Percentiles rank a stretch among this genome's conserved stretches.
These are phyloP conservation scores for Penicillium sp. DNA, from an alignment of 2,329 filamentous ascomycete genomes.

Conservation along the genomic window DNA sequence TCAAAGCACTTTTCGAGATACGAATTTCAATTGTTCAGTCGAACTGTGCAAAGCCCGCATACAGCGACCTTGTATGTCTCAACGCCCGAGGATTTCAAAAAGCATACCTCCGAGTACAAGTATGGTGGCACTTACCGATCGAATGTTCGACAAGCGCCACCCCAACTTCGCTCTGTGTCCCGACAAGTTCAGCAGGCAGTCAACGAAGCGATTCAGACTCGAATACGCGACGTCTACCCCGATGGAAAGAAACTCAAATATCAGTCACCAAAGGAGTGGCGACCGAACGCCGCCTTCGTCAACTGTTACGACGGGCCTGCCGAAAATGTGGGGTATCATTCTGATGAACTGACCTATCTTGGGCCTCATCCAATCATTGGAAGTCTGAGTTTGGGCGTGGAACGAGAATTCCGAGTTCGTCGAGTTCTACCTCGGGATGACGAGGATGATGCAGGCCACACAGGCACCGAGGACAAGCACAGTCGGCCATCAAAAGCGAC, in stretches of 20 bases:
- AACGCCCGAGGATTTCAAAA: conserved; percentile 65
- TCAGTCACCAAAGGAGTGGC: conserved; percentile 74
- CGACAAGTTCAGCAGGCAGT: conserved; percentile 71
- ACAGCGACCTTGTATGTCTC: conserved; percentile 83
- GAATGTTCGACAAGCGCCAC: conserved; percentile 74
- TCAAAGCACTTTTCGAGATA: conserved; percentile 68
- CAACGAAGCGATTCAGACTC: conserved; percentile 71
- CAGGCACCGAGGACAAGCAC: conserved; percentile 16
- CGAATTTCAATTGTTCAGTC: conserved; percentile 85
- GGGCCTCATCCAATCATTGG: conserved; percentile 88
- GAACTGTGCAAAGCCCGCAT: conserved; percentile 81
- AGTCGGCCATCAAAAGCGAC: conserved; percentile 25
- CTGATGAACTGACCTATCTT: conserved; percentile 89
- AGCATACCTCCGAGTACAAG: conserved; percentile 76
- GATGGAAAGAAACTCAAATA: conserved; percentile 71
- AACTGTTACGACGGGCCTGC: conserved; percentile 86
- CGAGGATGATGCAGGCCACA: conserved; percentile 44
- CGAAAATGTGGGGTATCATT: conserved; percentile 88
- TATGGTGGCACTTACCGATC: conserved; percentile 80
- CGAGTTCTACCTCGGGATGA: conserved; percentile 64
- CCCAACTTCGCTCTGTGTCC: conserved; percentile 71
- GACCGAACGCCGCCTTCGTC: conserved; percentile 86
- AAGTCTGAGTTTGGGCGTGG: conserved; percentile 84
- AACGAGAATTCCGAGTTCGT: conserved; percentile 89
- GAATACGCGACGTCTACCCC: conserved; percentile 70